Evolutionary conservation across 805 yeast genomes (phyloP), one percentile per base, ranked within the genome.

Genomic region (Clavispora santaluciae): DNA sequence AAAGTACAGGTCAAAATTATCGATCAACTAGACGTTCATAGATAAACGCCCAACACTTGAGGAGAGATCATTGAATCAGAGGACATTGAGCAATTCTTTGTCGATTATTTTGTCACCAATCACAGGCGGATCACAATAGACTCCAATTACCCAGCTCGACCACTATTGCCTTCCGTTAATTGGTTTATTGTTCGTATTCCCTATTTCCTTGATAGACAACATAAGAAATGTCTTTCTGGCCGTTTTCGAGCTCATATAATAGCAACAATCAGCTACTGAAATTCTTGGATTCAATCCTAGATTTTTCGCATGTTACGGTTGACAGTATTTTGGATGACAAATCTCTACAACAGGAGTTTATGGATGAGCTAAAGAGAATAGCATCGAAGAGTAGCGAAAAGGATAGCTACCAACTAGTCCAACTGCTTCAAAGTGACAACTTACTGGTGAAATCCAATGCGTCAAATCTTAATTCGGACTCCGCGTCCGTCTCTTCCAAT

Each of bases 221-320:
- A 28, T 11, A 15, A 6, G 12, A 28, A 15, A 69, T 69, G 75
- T 69, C 75, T 36, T 69, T 69, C 45, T 69, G 75, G 75, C 75
- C 75, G 25, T 69, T 69, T 45, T 54, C 70, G 31, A 68, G 59
- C 38, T 50, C 70, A 13, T 53, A 63, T 46, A 59, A 58, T 51
- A 60, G 42, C 53, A 66, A 65, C 49, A 61, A 63, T 46, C 63
- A 51, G 47, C 65, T 69, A 40, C 73, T 63, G 49, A 66, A 64
- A 55, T 65, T 63, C 42, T 56, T 69, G 41, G 75, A 69, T 51
- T 51, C 63, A 4, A 51, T 64, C 7, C 57, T 44, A 34, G 75
- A 69, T 48, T 48, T 57, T 22, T 41, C 59, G 9, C 33, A 50
- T 16, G 65, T 66, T 3, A 50, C 61, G 9, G 68, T 55, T 5